Percentiles rank a stretch among this genome's conserved stretches.
Evolutionary conservation across 108 stramenopile genomes (phyloP).

Genomic region (Cyclotella sp.): DNA sequence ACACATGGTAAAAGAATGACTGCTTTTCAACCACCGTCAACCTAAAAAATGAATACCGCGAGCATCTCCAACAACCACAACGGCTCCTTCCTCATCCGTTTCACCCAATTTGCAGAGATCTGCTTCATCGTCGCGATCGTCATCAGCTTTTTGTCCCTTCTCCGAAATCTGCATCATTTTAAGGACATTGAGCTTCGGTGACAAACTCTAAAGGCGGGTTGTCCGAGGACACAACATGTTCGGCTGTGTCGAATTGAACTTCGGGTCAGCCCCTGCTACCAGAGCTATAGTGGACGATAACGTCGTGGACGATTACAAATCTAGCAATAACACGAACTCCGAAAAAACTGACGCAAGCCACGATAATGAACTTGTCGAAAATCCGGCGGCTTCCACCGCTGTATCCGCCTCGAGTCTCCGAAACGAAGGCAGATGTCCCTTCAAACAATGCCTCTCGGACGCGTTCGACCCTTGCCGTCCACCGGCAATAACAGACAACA

Average conservation of each 20-base stretch:
- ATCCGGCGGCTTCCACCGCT: not conserved
- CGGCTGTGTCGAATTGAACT: not conserved
- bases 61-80: constrained; percentile 5
- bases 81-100: constrained; percentile 22
- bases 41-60: too few species aligned
- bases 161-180: constrained; percentile 20
- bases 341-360: too few species aligned
- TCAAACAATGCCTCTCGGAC: not conserved
- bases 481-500: too few species aligned
- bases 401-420: not conserved
- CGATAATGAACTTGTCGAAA: not conserved
- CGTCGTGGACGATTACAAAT: not conserved
- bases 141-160: constrained; percentile 20
- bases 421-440: not conserved
- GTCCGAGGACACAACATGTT: not conserved
- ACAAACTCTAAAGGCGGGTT: not conserved
- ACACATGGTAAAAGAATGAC: too few species aligned
- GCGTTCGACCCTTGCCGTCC: not conserved
- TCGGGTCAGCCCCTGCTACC: not conserved
- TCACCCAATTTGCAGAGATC: constrained; percentile 15
- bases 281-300: not conserved
- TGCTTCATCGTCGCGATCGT: constrained; percentile 23
- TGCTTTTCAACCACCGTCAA: too few species aligned
- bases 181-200: constrained; percentile 21
- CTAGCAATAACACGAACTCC: not conserved